A percentile compares a stretch with the other conserved stretches of the same genome.
These are phyloP conservation scores for Coemansia sp. DNA, from an alignment of 192 early-diverging fungal species.

Conservation along the genomic window DNA sequence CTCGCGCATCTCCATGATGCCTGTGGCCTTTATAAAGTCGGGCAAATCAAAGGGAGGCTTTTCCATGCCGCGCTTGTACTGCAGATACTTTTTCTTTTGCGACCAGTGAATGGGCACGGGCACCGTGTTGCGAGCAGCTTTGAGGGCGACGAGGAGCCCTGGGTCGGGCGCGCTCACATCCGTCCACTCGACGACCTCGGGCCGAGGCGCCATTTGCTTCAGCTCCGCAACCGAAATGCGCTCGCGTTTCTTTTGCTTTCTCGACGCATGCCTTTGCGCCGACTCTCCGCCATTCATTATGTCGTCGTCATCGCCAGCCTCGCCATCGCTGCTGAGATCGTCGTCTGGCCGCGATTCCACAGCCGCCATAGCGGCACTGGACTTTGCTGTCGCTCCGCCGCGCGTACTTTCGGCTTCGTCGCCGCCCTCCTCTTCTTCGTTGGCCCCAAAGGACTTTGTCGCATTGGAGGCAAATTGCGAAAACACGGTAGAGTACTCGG, in stretches of 20 bases:
- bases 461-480: slow-evolving; percentile 36
- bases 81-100: slow-evolving; percentile 94
- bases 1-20: slow-evolving; percentile 94
- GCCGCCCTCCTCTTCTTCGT: slow-evolving; percentile 10
- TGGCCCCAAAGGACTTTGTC: slow-evolving; percentile 30
- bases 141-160: slow-evolving; percentile 82
- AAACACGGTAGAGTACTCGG: slow-evolving; percentile 27
- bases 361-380: neutral
- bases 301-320: slow-evolving; percentile 25
- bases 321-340: slow-evolving; percentile 12
- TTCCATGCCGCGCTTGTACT: slow-evolving; percentile 94
- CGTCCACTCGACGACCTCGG: slow-evolving; percentile 96
- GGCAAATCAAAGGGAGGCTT: slow-evolving; percentile 93
- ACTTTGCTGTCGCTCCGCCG: neutral
- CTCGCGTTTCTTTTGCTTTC: slow-evolving; percentile 54
- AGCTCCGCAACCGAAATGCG: slow-evolving; percentile 82
- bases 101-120: slow-evolving; percentile 94
- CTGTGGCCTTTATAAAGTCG: slow-evolving; percentile 96
- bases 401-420: neutral
- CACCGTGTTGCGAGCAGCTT: slow-evolving; percentile 87
- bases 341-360: slow-evolving; percentile 3
- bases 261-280: slow-evolving; percentile 2
- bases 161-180: slow-evolving; percentile 92
- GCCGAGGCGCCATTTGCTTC: slow-evolving; percentile 84
- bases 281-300: slow-evolving; percentile 9